Evolutionary conservation across 2,329 filamentous ascomycete genomes (phyloP), one percentile per base, ranked within the genome.

Genomic region (Coniochaeta sp.): DNA sequence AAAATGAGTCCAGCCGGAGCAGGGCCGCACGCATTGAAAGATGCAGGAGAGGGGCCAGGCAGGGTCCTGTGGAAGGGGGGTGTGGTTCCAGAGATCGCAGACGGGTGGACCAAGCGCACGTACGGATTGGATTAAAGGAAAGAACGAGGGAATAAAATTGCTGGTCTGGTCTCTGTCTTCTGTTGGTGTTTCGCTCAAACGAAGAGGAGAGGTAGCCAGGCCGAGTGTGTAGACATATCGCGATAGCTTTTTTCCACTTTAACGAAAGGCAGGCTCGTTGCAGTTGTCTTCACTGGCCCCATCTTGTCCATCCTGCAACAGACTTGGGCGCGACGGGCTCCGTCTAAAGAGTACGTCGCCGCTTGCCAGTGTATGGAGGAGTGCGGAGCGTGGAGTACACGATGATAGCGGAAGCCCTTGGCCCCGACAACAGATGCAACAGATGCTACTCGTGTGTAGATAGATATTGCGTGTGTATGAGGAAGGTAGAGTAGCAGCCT

Each of bases 1-100:
- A 74, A 72, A 72, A 71, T 67, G 71, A 69, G 62, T 62, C 61
- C 57, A 66, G 65, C 62, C 59, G 59, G 61, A 62, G 57, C 63
- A 64, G 62, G 62, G 62, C 55, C 61, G 64, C 61, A 64, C 63
- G 62, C 64, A 64, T 65, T 64, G 57, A 61, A 59, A 65, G 64
- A 66, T 65, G 64, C 58, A 52, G 47, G 60, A 55, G 59, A 60
- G 54, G 58, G 58, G 57, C 56, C 38, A 57, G 62, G 44, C 56
- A 58, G 60, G 64, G 63, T 57, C 34, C 24, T 34, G 66, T 28
- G 34, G 61, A 36, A 56, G 52, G 36, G 58, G 58, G 60, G 67
- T 57, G 65, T 67, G 64, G 63, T 60, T 64, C 64, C 61, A 67
- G 62, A 52, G 65, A 64, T 66, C 59, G 64, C 61, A 65, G 66